Evolutionary conservation across 345 rosid species (phyloP), one percentile per base, ranked within the genome.

Genomic region (Brassica rapa): DNA sequence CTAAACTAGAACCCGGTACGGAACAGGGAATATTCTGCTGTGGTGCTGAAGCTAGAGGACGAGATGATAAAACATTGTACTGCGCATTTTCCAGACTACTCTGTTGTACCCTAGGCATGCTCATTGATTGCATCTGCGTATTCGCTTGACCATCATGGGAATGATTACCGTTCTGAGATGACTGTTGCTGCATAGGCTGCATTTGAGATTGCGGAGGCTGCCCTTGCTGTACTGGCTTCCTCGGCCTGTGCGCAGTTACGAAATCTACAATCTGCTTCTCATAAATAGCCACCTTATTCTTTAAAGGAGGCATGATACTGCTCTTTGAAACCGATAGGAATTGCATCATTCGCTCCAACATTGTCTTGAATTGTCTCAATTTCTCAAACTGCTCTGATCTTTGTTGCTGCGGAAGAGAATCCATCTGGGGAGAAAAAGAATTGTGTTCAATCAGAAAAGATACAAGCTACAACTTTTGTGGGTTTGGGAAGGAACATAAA

Each of bases 221-320:
- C 62, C 89, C 96, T 86, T 77, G 95, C 81, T 83, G 97, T 80
- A 84, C 39, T n/a, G 83, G 66, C 87, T 81, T 87, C 74, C 88
- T 89, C 9, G 93, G 91, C 83, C 90, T 86, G 80, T 83, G 84
- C 67, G 86, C 62, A 72, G 60, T 82, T 75, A 91, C 62, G 62
- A 89, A 86, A 81, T 81, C 61, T 69, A 86, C 41, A 35, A 95
- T 95, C 86, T 87, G 96, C 85, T 83, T 90, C 89, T 93, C 98
- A 82, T 88, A 95, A 6, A 57, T 23, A 74, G 71, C 80, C 83
- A 91, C 71, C 88, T 89, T 95, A 33, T 95, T 97, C 86, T 86
- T 91, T 66, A 75, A 81, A 70, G 23, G 3, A 75, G 85, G 89
- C 57, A 11, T 1, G 39, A 94, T 78, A 23, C 68, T 89, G 60